Conservation (phyloP, 192 early-diverging fungal species). For the Coemansia sp. region DNA sequence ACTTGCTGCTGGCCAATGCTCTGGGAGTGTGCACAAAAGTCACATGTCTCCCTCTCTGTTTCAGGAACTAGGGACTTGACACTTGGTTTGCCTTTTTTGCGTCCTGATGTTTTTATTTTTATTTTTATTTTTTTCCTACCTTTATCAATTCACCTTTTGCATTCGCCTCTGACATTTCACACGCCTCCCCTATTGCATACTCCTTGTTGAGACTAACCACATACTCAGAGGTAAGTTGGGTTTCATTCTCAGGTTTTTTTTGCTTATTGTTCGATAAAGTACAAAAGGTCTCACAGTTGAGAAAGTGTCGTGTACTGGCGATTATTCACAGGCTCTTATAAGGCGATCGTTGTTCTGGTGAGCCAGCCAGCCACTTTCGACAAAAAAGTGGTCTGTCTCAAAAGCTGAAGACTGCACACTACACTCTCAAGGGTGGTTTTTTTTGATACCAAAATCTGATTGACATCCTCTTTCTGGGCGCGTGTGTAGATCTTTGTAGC, state of each 20-base stretch:
- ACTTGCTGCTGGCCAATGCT: too few species aligned
- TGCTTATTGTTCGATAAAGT: too few species aligned
- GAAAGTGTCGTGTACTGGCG: too few species aligned
- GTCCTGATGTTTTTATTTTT: background rate
- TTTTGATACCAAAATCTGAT: background rate
- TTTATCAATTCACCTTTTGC: background rate
- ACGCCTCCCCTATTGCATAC: background rate
- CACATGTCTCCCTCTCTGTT: too few species aligned
- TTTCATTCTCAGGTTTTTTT: background rate
- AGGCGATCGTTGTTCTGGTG: too few species aligned
- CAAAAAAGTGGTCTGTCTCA: too few species aligned
- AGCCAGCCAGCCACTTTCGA: too few species aligned
- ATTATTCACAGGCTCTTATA: too few species aligned
- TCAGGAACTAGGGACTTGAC: too few species aligned
- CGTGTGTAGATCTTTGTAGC: constrained; percentile 8
- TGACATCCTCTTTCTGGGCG: background rate
- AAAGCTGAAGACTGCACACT: too few species aligned
- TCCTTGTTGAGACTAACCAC: background rate
- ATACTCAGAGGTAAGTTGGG: constrained; percentile 1
- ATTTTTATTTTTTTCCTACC: background rate
- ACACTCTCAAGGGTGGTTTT: background rate
- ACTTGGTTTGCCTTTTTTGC: background rate
- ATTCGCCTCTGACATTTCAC: background rate
- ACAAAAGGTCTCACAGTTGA: too few species aligned
- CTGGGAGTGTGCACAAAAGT: too few species aligned